phyloP scores from a whole-genome alignment of 768 basidiomycete genomes.

The Porpolomopsis calyptriformis region DNA sequence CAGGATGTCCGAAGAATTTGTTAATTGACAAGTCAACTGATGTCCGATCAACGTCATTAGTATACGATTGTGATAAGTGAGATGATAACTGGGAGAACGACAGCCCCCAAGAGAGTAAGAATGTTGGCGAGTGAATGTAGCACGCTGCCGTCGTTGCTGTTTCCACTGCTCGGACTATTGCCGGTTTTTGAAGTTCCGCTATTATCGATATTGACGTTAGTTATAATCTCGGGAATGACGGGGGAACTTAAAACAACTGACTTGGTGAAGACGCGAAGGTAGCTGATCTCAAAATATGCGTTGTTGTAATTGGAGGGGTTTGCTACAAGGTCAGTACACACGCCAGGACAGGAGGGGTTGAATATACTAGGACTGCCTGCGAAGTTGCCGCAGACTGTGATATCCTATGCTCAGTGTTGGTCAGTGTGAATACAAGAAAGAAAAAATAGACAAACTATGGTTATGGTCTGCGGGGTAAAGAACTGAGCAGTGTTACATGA shows the following conservation, averaged over 20 bases:
- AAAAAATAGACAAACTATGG: constrained; percentile 37
- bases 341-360: constrained; percentile 38
- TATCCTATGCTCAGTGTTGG: constrained; percentile 34
- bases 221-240: neutral
- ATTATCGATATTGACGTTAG: neutral
- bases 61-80: neutral
- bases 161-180: neutral
- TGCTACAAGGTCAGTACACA: constrained; percentile 3
- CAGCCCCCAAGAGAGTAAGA: neutral
- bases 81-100: neutral
- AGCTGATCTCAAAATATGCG: constrained; percentile 52
- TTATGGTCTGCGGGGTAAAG: constrained; percentile 55
- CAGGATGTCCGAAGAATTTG: too few species aligned
- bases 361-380: constrained; percentile 11
- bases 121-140: neutral
- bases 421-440: constrained; percentile 21
- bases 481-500: constrained; percentile 44
- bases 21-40: too few species aligned
- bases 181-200: neutral
- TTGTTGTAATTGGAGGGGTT: constrained; percentile 30
- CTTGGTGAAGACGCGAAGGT: constrained; percentile 26
- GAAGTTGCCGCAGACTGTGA: constrained; percentile 28
- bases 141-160: neutral
- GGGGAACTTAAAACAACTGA: neutral
- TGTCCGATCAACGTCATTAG: neutral